These are phyloP conservation scores for Geranium incanum DNA, from an alignment of 441 rosid species.

Conservation along the genomic window DNA sequence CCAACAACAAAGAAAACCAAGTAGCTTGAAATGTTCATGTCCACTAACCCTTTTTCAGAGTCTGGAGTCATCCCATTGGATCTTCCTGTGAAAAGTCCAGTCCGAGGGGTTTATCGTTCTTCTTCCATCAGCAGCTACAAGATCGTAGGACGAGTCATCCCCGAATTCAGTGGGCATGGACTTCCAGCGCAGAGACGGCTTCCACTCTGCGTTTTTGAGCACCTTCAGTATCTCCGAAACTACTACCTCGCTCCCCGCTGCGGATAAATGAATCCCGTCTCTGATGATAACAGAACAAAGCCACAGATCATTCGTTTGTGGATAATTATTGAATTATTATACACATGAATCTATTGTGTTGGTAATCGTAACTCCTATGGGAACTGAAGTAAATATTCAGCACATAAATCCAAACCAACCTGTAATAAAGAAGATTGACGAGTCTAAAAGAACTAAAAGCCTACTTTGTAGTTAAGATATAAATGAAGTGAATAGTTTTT, in stretches of 20 bases:
- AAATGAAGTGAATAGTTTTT: too few species aligned
- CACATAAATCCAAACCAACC: neutral
- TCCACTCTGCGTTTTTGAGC: constrained; percentile 72
- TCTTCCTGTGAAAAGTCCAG: constrained; percentile 76
- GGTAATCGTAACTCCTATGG: neutral
- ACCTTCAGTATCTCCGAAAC: constrained; percentile 69
- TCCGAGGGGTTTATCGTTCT: constrained; percentile 63
- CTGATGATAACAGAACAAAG: constrained; percentile 25
- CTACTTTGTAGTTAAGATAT: too few species aligned
- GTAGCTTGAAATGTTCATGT: too few species aligned
- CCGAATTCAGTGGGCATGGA: constrained; percentile 74
- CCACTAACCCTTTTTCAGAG: neutral
- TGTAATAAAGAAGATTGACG: neutral
- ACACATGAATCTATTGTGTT: neutral
- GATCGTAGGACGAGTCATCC: constrained; percentile 64
- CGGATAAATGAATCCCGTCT: constrained; percentile 83
- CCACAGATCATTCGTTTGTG: neutral
- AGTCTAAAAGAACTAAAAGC: too few species aligned
- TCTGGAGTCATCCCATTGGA: constrained; percentile 52
- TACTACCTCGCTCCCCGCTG: constrained; percentile 78
- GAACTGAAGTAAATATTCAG: neutral
- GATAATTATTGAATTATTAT: neutral
- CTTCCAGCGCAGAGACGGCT: constrained; percentile 84
- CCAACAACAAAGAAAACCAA: too few species aligned
- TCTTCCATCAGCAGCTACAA: constrained; percentile 72